A percentile compares a stretch with the other conserved stretches of the same genome.
Conservation (phyloP, 2,329 filamentous ascomycete species). For the Stemphylium beticola region DNA sequence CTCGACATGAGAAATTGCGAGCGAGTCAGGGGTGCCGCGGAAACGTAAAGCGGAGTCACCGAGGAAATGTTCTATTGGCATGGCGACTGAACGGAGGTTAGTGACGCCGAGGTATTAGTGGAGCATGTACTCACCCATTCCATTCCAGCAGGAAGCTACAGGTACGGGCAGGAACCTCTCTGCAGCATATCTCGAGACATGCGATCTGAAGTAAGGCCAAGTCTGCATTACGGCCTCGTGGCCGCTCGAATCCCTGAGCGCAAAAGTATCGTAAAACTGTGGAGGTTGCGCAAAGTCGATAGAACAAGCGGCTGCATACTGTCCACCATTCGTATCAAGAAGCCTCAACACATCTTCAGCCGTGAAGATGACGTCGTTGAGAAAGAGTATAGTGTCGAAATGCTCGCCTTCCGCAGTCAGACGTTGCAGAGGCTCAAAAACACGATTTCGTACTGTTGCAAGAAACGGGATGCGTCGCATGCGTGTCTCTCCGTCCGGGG, state of each 20-base stretch:
- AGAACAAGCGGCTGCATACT: constrained; percentile 68
- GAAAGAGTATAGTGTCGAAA: constrained; percentile 66
- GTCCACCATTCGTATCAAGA: constrained; percentile 63
- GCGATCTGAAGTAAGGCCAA: constrained; percentile 66
- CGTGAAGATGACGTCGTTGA: constrained; percentile 69
- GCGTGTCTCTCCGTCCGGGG: constrained; percentile 56
- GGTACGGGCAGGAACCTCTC: constrained; percentile 57
- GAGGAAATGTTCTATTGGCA: constrained; percentile 34
- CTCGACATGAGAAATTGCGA: constrained; percentile 68
- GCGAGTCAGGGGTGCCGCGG: constrained; percentile 67
- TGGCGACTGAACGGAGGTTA: constrained; percentile 36
- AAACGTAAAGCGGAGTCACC: constrained; percentile 59
- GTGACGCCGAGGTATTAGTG: background rate
- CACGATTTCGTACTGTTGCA: constrained; percentile 67
- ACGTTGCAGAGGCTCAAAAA: constrained; percentile 64
- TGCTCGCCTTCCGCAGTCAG: constrained; percentile 55
- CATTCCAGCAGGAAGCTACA: constrained; percentile 73
- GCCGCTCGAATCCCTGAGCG: constrained; percentile 62
- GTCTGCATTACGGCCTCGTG: constrained; percentile 59
- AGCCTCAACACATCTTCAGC: constrained; percentile 63
- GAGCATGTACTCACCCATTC: constrained; percentile 53
- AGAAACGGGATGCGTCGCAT: constrained; percentile 73
- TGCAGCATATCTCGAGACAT: constrained; percentile 60
- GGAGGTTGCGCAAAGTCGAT: constrained; percentile 64
- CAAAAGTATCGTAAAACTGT: constrained; percentile 68